phyloP scores from a whole-genome alignment of 306 rosid genomes.

The Acacia melanoxylon region DNA sequence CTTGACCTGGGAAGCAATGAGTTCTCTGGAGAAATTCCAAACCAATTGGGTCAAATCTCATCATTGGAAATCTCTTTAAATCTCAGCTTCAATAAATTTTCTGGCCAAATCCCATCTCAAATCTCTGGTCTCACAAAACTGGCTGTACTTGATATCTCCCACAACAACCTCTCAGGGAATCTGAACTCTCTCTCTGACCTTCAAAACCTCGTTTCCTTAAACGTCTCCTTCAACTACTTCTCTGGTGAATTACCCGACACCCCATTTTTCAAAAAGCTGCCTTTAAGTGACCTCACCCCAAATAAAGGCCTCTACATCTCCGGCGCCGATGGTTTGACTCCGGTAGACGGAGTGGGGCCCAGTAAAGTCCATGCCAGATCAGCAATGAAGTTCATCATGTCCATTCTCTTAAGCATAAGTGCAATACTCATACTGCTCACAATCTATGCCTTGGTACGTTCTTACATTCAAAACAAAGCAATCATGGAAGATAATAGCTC shows the following conservation, averaged over 20 bases:
- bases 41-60: slow-evolving; percentile 63
- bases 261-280: slow-evolving; percentile 73
- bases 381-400: slow-evolving; percentile 54
- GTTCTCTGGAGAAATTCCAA: slow-evolving; percentile 80
- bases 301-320: slow-evolving; percentile 72
- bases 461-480: slow-evolving; percentile 39
- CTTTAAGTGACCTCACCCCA: slow-evolving; percentile 62
- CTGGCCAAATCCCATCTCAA: slow-evolving; percentile 75
- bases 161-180: slow-evolving; percentile 79
- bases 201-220: slow-evolving; percentile 78
- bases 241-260: slow-evolving; percentile 85
- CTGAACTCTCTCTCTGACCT: slow-evolving; percentile 58
- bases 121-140: slow-evolving; percentile 69
- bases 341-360: slow-evolving; percentile 35
- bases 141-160: slow-evolving; percentile 86
- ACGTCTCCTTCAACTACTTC: slow-evolving; percentile 78
- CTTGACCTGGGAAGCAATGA: slow-evolving; percentile 77
- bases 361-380: slow-evolving; percentile 34
- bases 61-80: slow-evolving; percentile 89
- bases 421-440: slow-evolving; percentile 65
- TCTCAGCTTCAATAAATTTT: slow-evolving; percentile 72
- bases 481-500: slow-evolving; percentile 46
- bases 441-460: slow-evolving; percentile 51
- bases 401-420: slow-evolving; percentile 64
- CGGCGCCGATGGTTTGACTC: slow-evolving; percentile 39